Percentiles rank a stretch among this genome's conserved stretches.
phyloP scores from a whole-genome alignment of 2,329 filamentous ascomycete genomes.

The Neobulgaria alba region DNA sequence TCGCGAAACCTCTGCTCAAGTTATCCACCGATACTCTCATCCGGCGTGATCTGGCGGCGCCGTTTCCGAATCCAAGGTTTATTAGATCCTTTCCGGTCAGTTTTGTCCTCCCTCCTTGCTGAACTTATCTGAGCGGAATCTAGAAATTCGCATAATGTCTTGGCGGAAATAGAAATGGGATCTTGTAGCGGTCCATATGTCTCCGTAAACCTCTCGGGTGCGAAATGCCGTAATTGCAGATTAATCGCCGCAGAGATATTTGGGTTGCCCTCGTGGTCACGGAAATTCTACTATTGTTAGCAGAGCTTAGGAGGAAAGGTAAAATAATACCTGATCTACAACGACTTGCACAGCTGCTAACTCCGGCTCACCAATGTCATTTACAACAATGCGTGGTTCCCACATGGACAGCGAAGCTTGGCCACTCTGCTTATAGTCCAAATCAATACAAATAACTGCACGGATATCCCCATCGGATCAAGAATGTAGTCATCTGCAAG shows the following conservation, averaged over 20 bases:
- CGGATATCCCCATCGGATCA: conserved; percentile 2
- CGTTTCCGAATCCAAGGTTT: background rate
- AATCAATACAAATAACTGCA: conserved; percentile 2
- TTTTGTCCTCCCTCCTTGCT: background rate
- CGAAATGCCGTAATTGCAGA: background rate
- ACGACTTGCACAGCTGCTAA: background rate
- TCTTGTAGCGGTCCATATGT: background rate
- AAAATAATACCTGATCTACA: background rate
- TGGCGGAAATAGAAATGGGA: background rate
- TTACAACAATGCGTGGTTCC: conserved; percentile 1
- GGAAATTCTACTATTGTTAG: background rate
- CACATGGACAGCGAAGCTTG: conserved; percentile 2
- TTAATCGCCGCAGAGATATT: background rate
- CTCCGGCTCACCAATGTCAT: background rate
- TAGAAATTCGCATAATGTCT: background rate
- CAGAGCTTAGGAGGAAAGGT: background rate
- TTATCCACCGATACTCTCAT: background rate
- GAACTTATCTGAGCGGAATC: no score
- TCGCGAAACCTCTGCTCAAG: background rate
- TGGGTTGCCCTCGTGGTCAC: background rate
- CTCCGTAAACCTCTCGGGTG: no score
- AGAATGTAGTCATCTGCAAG: conserved; percentile 3
- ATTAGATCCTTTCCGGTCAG: background rate
- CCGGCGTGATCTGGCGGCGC: background rate
- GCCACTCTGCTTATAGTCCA: background rate